A percentile compares a stretch with the other conserved stretches of the same genome.
phyloP scores from a whole-genome alignment of 2,329 filamentous ascomycete genomes.

The Trichoderma endophyticum region DNA sequence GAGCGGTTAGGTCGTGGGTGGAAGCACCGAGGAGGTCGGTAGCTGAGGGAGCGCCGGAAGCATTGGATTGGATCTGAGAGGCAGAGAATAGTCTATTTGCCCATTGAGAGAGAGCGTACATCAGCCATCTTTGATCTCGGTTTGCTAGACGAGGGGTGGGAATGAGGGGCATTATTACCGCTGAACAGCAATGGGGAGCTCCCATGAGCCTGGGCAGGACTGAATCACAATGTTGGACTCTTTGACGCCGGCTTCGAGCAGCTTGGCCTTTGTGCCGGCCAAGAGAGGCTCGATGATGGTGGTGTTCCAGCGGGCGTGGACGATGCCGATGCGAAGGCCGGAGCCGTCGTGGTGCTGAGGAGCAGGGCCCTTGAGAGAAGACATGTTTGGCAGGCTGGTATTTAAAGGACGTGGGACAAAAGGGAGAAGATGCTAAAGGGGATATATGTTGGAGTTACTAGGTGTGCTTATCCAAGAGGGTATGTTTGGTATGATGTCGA shows the following conservation, averaged over 20 bases:
- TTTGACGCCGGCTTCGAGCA: constrained; percentile 75
- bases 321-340: constrained; percentile 82
- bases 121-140: background rate
- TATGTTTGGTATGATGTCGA: background rate
- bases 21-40: constrained; percentile 72
- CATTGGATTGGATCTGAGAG: constrained; percentile 77
- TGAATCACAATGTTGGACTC: constrained; percentile 86
- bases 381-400: background rate
- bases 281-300: constrained; percentile 84
- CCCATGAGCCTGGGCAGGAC: constrained; percentile 90
- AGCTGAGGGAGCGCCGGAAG: constrained; percentile 59
- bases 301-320: constrained; percentile 94
- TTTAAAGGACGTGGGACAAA: background rate
- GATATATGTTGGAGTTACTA: background rate
- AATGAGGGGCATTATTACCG: constrained; percentile 51
- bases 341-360: constrained; percentile 62
- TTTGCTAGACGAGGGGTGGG: background rate
- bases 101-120: background rate
- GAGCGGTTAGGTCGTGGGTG: constrained; percentile 63
- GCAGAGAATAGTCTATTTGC: constrained; percentile 69
- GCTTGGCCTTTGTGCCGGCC: constrained; percentile 72
- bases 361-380: constrained; percentile 54
- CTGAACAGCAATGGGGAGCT: constrained; percentile 87
- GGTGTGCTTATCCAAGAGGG: background rate
- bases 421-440: background rate